Base-by-base conservation (phyloP, 768 basidiomycete genomes). In the Tephrocybe rancida region DNA sequence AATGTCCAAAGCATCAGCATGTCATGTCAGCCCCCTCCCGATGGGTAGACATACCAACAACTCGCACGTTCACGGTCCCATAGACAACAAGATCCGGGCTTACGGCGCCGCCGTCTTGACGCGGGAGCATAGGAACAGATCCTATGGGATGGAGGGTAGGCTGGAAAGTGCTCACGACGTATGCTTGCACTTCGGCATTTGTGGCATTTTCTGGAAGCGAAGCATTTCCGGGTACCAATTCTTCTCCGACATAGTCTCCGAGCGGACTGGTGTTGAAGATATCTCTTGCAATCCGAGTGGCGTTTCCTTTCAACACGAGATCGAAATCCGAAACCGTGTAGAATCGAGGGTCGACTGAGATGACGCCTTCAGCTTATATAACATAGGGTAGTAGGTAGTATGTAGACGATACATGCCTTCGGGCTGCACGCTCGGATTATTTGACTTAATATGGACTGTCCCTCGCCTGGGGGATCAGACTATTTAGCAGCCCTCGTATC, bases 101-200 rank as follows among this genome's bases (percentile, higher is more conserved):
- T 24, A 59, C 58, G 0, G 58, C 58, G 13, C 58, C 58, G 7
- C 58, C 58, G 5, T 43, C 32, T 21, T 50, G 32, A 11, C 48
- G 46, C 3, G 58, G 58, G 32, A 59, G 58, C 58, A 59, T 56
- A 22, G 58, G 30, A 11, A 59, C 54, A 16, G 58, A 45, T 4
- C 58, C 58, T 24, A 59, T 47, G 0, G 58, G 58, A 38, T 59
- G 58, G 34, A 55, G 22, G 0, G 32, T 37, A 18, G 54, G 35
- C 13, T n/a, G 25, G 19, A 52, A 59, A 2, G 37, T 26, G 34
- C 32, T 47, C 22, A 29, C n/a, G 3, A 49, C 50, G 37, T 19
- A 50, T 0, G 22, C 48, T 35, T 59, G 58, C n/a, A 39, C 19
- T 50, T 59, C 30, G 1, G 51, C 13, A 35, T 59, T 51, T 1